phyloP scores from a whole-genome alignment of 768 basidiomycete species.

The Trametes coccinea region DNA sequence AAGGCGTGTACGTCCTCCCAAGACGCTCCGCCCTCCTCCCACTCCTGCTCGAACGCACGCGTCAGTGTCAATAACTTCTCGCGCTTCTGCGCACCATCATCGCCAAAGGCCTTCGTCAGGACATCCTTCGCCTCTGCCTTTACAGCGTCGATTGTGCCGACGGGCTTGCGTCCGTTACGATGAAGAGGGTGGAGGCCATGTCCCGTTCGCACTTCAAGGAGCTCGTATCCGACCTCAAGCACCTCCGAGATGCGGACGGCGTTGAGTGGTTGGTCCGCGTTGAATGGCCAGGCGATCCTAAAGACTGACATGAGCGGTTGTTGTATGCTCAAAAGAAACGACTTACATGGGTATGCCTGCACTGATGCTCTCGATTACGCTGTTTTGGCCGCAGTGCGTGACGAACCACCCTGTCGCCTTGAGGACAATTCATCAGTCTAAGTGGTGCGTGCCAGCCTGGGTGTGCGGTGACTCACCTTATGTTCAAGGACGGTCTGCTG shows the following conservation, averaged over 20 bases:
- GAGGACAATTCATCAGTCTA: no score
- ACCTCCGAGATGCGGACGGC: conserved; percentile 21
- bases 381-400: no score
- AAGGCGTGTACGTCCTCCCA: conserved; percentile 1
- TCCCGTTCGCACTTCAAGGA: conserved; percentile 28
- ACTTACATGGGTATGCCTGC: no score
- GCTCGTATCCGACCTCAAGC: conserved; percentile 29
- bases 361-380: no score
- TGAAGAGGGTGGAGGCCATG: conserved; percentile 18
- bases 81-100: conserved; percentile 28
- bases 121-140: conserved; percentile 21
- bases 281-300: neutral
- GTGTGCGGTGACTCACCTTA: neutral
- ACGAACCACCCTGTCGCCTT: no score
- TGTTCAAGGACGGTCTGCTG: conserved; percentile 11
- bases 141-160: conserved; percentile 27
- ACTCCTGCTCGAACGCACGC: conserved; percentile 2
- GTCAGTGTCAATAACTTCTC: conserved; percentile 19
- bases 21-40: conserved; percentile 14
- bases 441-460: no score
- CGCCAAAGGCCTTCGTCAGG: conserved; percentile 25
- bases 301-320: no score
- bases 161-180: conserved; percentile 21
- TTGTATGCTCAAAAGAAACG: no score
- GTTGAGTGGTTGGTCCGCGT: neutral